phyloP scores from a whole-genome alignment of 1,139 yeast species.

The Suhomyces maxii region DNA sequence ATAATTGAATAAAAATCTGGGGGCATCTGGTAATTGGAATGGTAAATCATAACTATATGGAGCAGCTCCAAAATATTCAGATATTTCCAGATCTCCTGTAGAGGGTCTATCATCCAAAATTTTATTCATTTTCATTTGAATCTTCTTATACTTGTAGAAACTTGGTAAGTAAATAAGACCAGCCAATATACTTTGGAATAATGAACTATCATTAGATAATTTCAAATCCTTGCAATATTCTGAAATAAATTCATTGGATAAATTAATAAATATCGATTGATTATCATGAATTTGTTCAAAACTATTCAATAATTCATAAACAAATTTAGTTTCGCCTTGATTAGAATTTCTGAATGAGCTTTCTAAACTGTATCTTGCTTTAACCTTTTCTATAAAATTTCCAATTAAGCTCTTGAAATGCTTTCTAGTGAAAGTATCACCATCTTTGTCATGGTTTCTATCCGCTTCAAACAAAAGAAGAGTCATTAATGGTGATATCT shows the following conservation, averaged over 20 bases:
- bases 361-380: conserved; percentile 24
- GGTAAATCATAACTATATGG: conserved; percentile 40
- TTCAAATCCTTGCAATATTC: conserved; percentile 67
- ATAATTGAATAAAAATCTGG: conserved; percentile 48
- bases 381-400: conserved; percentile 28
- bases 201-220: conserved; percentile 68
- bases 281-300: conserved; percentile 41
- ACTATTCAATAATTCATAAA: conserved; percentile 37
- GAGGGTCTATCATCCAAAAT: conserved; percentile 6
- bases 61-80: conserved; percentile 14
- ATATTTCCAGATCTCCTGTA: neutral
- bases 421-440: conserved; percentile 16
- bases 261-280: conserved; percentile 33
- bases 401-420: conserved; percentile 22
- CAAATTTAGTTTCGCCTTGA: conserved; percentile 34
- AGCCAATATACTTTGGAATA: conserved; percentile 65
- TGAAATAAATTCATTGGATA: conserved; percentile 56
- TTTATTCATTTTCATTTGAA: conserved; percentile 38
- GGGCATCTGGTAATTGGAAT: conserved; percentile 44
- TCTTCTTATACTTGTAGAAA: conserved; percentile 62
- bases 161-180: conserved; percentile 74
- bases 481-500: conserved; percentile 56
- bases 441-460: conserved; percentile 7
- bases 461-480: conserved; percentile 40
- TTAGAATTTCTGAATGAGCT: conserved; percentile 17